phyloP scores from a whole-genome alignment of 108 stramenopile species.

The Skeletonema costatum region DNA sequence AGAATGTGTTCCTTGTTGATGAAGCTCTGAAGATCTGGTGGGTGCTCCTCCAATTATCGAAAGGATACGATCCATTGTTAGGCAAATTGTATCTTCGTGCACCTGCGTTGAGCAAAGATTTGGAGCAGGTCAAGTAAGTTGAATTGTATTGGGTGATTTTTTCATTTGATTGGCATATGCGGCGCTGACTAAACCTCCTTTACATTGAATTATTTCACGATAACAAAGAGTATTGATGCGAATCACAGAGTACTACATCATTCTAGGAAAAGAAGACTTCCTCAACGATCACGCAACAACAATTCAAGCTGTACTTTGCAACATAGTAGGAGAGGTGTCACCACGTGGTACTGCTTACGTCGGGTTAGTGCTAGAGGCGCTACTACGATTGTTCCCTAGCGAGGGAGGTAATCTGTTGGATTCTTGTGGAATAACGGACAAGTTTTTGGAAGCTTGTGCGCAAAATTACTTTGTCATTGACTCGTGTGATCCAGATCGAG shows the following conservation, averaged over 20 bases:
- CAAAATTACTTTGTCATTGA: conserved; percentile 10
- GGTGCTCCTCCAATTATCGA: conserved; percentile 37
- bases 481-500: conserved; percentile 44
- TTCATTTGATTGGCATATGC: neutral
- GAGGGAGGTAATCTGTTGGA: conserved; percentile 34
- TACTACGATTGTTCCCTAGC: conserved; percentile 27
- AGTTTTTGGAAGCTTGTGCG: conserved; percentile 39
- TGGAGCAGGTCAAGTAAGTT: conserved; percentile 52
- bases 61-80: conserved; percentile 20
- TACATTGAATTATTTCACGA: neutral
- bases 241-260: conserved; percentile 48
- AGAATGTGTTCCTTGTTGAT: conserved; percentile 39
- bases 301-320: conserved; percentile 29
- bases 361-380: conserved; percentile 35
- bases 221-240: conserved; percentile 28
- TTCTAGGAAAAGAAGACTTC: conserved; percentile 37
- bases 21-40: conserved; percentile 41
- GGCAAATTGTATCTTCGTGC: conserved; percentile 36
- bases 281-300: conserved; percentile 35
- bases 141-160: neutral
- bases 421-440: conserved; percentile 21
- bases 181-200: neutral
- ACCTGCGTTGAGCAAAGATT: conserved; percentile 33
- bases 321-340: conserved; percentile 41
- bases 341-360: conserved; percentile 44